Base-by-base conservation (phyloP, 345 rosid genomes). In the Hirschfeldia incana region DNA sequence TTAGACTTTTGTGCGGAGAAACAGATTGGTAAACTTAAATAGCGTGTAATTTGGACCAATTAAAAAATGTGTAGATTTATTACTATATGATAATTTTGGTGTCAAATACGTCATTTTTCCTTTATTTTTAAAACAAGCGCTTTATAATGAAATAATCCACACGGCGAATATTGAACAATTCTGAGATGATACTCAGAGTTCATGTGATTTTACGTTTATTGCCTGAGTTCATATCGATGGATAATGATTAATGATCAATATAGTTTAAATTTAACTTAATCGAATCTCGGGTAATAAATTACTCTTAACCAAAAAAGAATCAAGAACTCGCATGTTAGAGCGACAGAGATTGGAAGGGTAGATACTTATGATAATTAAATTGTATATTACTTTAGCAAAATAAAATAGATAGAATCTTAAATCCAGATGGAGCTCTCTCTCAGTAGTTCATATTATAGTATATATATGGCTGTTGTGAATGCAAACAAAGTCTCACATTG, bases 281-380 rank as follows among this genome's bases (percentile, higher is more conserved):
- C 13, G 65, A 79, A 73, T 60, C 74, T 73, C 32, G 34, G 34
- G 15, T 60, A 34, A 66, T 57, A 65, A 21, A 70, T 28, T 77
- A 77, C 58, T 70, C 9, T 10, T n/a, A 55, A 39, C 65, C 21
- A 53, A 53, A 29, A 78, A 61, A 36, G 15, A 78, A 73, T 21
- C 30, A 44, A 32, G 6, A 12, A 39, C 58, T 55, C 66, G 21
- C 15, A 53, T 57, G 39, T 16, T 9, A 49, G 17, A 55, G 16
- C 21, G 67, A 65, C 39, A 42, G 49, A 72, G 77, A 78, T 76
- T 65, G 49, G 72, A 39, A 71, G 67, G 17, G 63, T 37, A 30
- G 82, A 46, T 66, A 68, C 37, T 61, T 69, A 73, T 67, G 33
- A 73, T 67, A 79, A 34, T 67, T 79, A 73, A 79, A 79, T 69